Evolutionary conservation across 75 land plant genomes (phyloP).

Genomic region (Sequoia sempervirens): DNA sequence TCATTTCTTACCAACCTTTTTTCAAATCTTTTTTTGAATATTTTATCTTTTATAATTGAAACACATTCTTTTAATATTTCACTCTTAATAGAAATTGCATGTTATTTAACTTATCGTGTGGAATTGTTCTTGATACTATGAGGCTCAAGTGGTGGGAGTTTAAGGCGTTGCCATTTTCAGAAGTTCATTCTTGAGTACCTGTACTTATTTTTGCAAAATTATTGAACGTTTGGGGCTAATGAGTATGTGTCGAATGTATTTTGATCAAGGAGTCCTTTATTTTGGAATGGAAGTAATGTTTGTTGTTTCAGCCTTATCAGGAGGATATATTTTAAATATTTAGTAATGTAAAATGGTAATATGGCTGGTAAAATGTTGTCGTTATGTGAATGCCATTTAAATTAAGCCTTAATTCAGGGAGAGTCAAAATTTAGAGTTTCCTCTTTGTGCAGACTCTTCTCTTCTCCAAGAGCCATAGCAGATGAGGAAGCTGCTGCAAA

Average conservation of each 20-base stretch:
- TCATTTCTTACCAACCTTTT: neutral
- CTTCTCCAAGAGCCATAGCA: slow-evolving; percentile 28
- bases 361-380: neutral
- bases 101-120: neutral
- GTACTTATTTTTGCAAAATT: neutral
- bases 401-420: neutral
- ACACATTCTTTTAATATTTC: neutral
- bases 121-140: neutral
- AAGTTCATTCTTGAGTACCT: neutral
- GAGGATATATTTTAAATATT: neutral
- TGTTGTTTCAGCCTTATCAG: neutral
- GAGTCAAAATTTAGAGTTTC: neutral
- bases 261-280: neutral
- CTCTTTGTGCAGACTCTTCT: slow-evolving; percentile 5
- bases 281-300: neutral
- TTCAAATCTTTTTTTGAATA: neutral
- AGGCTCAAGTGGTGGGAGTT: neutral
- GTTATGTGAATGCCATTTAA: neutral
- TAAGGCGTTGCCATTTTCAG: neutral
- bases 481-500: slow-evolving; percentile 81
- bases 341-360: neutral
- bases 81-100: neutral
- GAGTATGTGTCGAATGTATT: neutral
- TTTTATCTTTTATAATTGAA: neutral
- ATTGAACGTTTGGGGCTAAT: neutral